Conservation (phyloP, 768 basidiomycete genomes). For the Hericium rajendrae region DNA sequence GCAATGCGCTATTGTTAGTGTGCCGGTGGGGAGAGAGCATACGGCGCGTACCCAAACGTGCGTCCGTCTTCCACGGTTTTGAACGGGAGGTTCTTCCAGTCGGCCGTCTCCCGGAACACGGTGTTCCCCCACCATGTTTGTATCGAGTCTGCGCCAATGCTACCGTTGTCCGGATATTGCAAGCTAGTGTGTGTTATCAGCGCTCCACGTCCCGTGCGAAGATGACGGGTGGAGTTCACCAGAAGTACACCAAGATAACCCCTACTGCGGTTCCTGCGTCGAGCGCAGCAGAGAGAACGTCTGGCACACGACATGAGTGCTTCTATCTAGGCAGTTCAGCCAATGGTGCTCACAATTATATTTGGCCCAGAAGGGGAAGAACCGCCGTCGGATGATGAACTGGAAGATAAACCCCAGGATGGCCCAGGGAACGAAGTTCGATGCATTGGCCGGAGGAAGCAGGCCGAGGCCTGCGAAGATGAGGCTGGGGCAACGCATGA, state of each 20-base stretch:
- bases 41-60: conserved; percentile 21
- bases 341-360: conserved; percentile 23
- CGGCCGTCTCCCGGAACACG: conserved; percentile 23
- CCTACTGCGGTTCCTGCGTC: conserved; percentile 20
- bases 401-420: conserved; percentile 28
- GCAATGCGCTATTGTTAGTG: neutral
- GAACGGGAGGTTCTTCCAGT: conserved; percentile 20
- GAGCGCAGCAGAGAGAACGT: conserved; percentile 23
- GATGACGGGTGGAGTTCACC: neutral
- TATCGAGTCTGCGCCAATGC: conserved; percentile 25
- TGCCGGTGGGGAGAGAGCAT: conserved; percentile 37
- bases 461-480: conserved; percentile 31
- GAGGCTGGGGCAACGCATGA: conserved; percentile 13
- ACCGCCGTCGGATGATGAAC: conserved; percentile 25
- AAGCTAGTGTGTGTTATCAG: conserved; percentile 7
- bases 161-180: conserved; percentile 24
- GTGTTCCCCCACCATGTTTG: conserved; percentile 31
- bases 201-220: neutral
- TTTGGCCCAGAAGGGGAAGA: conserved; percentile 30
- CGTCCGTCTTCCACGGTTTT: conserved; percentile 12
- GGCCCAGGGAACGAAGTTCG: conserved; percentile 30
- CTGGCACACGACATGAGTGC: neutral
- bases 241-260: conserved; percentile 21
- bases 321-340: neutral
- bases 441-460: conserved; percentile 33